A percentile compares a stretch with the other conserved stretches of the same genome.
phyloP scores from a whole-genome alignment of 192 early-diverging fungal genomes.

The Podochytrium sp. region DNA sequence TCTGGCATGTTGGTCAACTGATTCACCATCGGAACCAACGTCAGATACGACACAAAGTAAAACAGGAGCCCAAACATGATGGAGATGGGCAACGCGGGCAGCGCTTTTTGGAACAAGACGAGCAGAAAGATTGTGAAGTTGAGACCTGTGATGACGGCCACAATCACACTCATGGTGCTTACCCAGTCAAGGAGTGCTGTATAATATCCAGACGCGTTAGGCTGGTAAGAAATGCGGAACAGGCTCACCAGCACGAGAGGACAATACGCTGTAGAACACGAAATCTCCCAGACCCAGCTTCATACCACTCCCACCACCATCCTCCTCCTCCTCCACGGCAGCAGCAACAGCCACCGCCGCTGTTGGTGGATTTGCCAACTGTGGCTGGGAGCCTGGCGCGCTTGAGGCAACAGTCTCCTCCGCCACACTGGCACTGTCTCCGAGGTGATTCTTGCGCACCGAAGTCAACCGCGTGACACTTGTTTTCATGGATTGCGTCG shows the following conservation, averaged over 20 bases:
- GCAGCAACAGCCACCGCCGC: conserved; percentile 1
- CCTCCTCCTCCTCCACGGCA: conserved; percentile 31
- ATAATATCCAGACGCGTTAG: neutral
- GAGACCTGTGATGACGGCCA: conserved; percentile 81
- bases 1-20: conserved; percentile 27
- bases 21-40: conserved; percentile 45
- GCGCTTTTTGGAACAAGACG: conserved; percentile 76
- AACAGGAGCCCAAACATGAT: conserved; percentile 85
- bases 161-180: conserved; percentile 73
- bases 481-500: neutral
- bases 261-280: conserved; percentile 87
- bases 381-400: too few relatives aligned
- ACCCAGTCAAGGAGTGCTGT: conserved; percentile 78
- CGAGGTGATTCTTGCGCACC: neutral
- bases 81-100: conserved; percentile 84
- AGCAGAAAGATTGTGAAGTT: conserved; percentile 85
- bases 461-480: neutral
- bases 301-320: conserved; percentile 66
- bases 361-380: neutral
- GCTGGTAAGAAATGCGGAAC: neutral
- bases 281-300: conserved; percentile 88
- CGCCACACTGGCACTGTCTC: neutral
- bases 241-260: conserved; percentile 71
- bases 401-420: neutral
- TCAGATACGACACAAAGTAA: conserved; percentile 63